Percentiles rank a stretch among this genome's conserved stretches.
These are phyloP conservation scores for Mallotus nudiflorus DNA, from an alignment of 345 rosid genomes.

Conservation along the genomic window DNA sequence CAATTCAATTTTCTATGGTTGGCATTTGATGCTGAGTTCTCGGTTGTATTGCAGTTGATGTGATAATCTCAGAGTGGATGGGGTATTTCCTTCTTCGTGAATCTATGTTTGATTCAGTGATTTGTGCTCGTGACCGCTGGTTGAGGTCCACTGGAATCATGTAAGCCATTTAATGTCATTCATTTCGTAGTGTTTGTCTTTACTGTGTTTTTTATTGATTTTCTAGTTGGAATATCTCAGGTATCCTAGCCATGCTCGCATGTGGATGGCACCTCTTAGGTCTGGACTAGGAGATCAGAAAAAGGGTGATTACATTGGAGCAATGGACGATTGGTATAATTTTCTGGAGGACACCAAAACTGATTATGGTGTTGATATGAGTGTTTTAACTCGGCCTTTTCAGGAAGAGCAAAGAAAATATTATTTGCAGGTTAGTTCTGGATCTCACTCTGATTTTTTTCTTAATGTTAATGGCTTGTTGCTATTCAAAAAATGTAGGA, in stretches of 20 bases:
- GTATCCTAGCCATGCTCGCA: conserved; percentile 99
- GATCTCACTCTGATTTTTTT: background rate
- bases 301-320: conserved; percentile 59
- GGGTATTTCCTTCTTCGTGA: conserved; percentile 95
- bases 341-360: conserved; percentile 64
- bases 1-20: background rate
- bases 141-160: conserved; percentile 86
- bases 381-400: conserved; percentile 62
- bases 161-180: conserved; percentile 44
- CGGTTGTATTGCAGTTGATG: conserved; percentile 97
- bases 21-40: too few species aligned
- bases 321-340: conserved; percentile 85
- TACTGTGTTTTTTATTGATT: too few species aligned
- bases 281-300: conserved; percentile 67
- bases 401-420: conserved; percentile 84
- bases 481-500: background rate
- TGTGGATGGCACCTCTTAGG: conserved; percentile 94
- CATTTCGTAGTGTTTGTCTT: background rate
- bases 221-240: conserved; percentile 36
- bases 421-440: conserved; percentile 64
- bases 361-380: conserved; percentile 86
- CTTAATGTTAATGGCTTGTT: background rate
- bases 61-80: conserved; percentile 99
- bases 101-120: conserved; percentile 99
- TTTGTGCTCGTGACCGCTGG: conserved; percentile 98